These are phyloP conservation scores for Fusarium sacchari DNA, from an alignment of 2,329 filamentous ascomycete genomes.

Conservation along the genomic window DNA sequence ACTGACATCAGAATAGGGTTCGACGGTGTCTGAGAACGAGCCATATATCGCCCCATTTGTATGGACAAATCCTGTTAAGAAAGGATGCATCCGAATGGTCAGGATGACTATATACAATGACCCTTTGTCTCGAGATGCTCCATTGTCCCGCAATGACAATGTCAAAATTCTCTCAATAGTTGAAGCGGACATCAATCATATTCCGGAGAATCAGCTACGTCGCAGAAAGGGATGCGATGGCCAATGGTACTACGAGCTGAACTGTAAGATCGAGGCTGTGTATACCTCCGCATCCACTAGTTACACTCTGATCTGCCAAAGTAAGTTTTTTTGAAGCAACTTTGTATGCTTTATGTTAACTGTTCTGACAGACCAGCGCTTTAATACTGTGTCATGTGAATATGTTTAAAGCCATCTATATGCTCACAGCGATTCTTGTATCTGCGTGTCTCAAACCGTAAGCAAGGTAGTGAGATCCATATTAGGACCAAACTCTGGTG, in stretches of 20 bases:
- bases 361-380: slow-evolving; percentile 48
- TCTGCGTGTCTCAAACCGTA: not conserved
- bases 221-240: slow-evolving; percentile 51
- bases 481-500: not conserved
- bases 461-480: not conserved
- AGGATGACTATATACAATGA: slow-evolving; percentile 52
- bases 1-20: slow-evolving; percentile 42
- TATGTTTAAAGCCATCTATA: slow-evolving; percentile 48
- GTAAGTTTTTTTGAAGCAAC: slow-evolving; percentile 39
- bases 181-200: slow-evolving; percentile 53
- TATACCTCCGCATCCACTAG: slow-evolving; percentile 55
- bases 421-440: not conserved
- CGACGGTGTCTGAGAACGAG: slow-evolving; percentile 53
- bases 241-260: slow-evolving; percentile 53
- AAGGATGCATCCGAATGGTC: slow-evolving; percentile 49
- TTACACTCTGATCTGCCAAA: slow-evolving; percentile 56
- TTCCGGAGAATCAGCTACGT: slow-evolving; percentile 50
- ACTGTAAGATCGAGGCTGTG: slow-evolving; percentile 53
- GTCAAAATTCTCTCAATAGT: slow-evolving; percentile 51
- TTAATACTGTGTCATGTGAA: slow-evolving; percentile 55
- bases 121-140: slow-evolving; percentile 45
- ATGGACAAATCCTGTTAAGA: slow-evolving; percentile 46
- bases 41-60: slow-evolving; percentile 49
- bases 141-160: slow-evolving; percentile 49
- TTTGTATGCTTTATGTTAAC: slow-evolving; percentile 24